Conservation (phyloP, 768 basidiomycete species). For the Tephrocybe sp. region DNA sequence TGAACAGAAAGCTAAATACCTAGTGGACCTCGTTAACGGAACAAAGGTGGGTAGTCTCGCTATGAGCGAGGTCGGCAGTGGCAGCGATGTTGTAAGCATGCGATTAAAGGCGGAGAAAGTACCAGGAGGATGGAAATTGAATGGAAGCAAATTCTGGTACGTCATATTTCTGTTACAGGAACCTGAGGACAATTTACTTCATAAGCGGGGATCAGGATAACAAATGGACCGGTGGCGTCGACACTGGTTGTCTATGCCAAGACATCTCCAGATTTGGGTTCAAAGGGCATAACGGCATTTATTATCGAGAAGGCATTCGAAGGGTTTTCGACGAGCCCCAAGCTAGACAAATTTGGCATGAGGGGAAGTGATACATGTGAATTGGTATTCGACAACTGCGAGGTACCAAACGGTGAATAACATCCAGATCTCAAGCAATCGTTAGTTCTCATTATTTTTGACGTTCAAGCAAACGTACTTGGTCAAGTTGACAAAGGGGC, state of each 20-base stretch:
- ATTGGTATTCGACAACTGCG: constrained; percentile 87
- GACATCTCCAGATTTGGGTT: constrained; percentile 71
- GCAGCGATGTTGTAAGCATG: constrained; percentile 98
- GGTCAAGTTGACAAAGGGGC: constrained; percentile 81
- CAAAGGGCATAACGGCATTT: constrained; percentile 92
- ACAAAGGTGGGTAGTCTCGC: constrained; percentile 87
- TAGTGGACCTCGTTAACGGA: constrained; percentile 78
- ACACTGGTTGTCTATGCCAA: constrained; percentile 94
- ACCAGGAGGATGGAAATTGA: constrained; percentile 74
- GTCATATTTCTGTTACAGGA: constrained; percentile 20
- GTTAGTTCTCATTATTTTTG: constrained; percentile 10
- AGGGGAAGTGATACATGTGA: constrained; percentile 95
- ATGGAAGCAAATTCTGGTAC: constrained; percentile 93
- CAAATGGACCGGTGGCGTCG: constrained; percentile 90
- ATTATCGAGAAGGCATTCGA: constrained; percentile 80
- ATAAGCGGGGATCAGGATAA: constrained; percentile 63
- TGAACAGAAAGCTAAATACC: constrained; percentile 81
- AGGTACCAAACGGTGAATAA: constrained; percentile 77
- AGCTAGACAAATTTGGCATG: constrained; percentile 97
- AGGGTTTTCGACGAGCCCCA: constrained; percentile 88
- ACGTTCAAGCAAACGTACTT: constrained; percentile 73
- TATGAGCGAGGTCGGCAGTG: constrained; percentile 92
- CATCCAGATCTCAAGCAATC: background rate
- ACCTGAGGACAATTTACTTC: constrained; percentile 4
- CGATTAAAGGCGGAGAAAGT: constrained; percentile 77